phyloP scores from a whole-genome alignment of 2,329 filamentous ascomycete genomes.

The Claviceps pazoutovae region DNA sequence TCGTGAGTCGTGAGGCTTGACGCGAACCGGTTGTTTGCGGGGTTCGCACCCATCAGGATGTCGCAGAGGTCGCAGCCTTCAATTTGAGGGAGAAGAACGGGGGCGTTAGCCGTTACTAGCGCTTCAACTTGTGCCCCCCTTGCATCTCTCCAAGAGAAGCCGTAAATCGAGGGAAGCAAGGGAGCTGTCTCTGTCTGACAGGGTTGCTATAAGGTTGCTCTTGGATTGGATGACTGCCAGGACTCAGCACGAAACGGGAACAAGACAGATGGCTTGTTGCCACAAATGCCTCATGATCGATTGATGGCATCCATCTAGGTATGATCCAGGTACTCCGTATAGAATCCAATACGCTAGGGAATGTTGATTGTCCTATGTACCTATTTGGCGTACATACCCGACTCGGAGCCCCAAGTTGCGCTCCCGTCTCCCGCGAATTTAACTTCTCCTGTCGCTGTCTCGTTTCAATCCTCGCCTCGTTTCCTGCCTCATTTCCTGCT shows the following conservation, averaged over 20 bases:
- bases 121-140: too few relatives aligned
- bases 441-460: background rate
- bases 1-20: too few relatives aligned
- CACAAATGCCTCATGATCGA: background rate
- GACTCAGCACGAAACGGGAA: background rate
- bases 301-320: background rate
- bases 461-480: background rate
- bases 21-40: too few relatives aligned
- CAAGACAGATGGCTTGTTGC: background rate
- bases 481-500: background rate
- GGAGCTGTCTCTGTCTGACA: background rate
- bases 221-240: background rate
- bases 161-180: background rate
- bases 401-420: background rate
- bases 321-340: background rate
- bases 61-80: too few relatives aligned
- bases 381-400: background rate
- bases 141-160: too few relatives aligned
- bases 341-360: background rate
- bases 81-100: too few relatives aligned
- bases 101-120: too few relatives aligned
- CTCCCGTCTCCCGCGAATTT: background rate
- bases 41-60: too few relatives aligned
- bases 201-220: background rate
- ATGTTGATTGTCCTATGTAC: background rate